Evolutionary conservation across 1,284 basidiomycete species (phyloP).

Genomic region (Heterobasidion parviporum): DNA sequence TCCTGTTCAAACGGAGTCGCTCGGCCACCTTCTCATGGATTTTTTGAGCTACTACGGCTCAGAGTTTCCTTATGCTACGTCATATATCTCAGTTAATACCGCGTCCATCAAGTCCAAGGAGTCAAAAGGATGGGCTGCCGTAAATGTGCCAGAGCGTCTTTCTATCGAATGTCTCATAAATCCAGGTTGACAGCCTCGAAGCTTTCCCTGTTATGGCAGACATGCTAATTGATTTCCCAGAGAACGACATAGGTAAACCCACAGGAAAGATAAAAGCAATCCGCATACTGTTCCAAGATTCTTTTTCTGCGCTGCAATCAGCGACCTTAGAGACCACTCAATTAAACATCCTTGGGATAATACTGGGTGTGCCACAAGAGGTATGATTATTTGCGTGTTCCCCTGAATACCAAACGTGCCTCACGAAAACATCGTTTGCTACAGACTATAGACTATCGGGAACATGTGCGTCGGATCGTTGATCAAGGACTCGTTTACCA

Average conservation of each 20-base stretch:
- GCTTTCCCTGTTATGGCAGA: too few species aligned
- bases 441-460: slow-evolving; percentile 12
- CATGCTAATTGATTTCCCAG: slow-evolving; percentile 7
- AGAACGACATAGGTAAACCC: slow-evolving; percentile 31
- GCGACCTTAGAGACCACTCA: slow-evolving; percentile 11
- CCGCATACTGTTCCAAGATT: slow-evolving; percentile 26
- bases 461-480: background rate
- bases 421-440: background rate
- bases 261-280: slow-evolving; percentile 25
- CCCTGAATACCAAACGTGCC: background rate
- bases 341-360: slow-evolving; percentile 17
- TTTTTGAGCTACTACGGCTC: slow-evolving; percentile 39
- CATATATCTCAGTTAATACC: slow-evolving; percentile 31
- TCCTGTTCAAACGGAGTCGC: slow-evolving; percentile 29
- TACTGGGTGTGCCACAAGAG: slow-evolving; percentile 17
- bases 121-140: slow-evolving; percentile 24
- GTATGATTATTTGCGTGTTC: slow-evolving; percentile 6
- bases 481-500: background rate
- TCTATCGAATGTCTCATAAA: slow-evolving; percentile 36
- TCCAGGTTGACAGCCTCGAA: slow-evolving; percentile 19
- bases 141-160: slow-evolving; percentile 19
- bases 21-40: slow-evolving; percentile 35
- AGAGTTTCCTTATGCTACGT: slow-evolving; percentile 31
- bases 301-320: slow-evolving; percentile 14
- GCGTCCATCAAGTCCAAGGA: slow-evolving; percentile 28